Percentiles rank a stretch among this genome's conserved stretches.
These are phyloP conservation scores for Linnemannia zychae DNA, from an alignment of 192 early-diverging fungal genomes.

Conservation along the genomic window DNA sequence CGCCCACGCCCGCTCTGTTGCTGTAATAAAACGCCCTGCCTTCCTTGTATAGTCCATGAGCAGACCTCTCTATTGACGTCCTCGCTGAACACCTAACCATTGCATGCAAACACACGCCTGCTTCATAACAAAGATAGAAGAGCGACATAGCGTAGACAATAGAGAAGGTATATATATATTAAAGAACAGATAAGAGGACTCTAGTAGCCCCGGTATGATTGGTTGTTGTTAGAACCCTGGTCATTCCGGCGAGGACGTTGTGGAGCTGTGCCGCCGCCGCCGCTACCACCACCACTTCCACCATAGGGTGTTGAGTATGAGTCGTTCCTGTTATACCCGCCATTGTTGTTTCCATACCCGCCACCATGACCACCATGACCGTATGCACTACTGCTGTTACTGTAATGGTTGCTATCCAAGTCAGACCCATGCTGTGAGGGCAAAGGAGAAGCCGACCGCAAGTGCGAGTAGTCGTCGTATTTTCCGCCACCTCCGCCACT, in stretches of 20 bases:
- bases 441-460: slow-evolving; percentile 31
- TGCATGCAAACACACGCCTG: not conserved
- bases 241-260: slow-evolving; percentile 36
- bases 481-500: slow-evolving; percentile 1
- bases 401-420: slow-evolving; percentile 27
- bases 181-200: not conserved
- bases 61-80: no score
- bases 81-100: no score
- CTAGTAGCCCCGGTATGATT: slow-evolving; percentile 2
- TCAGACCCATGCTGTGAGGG: slow-evolving; percentile 47
- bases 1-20: slow-evolving; percentile 13
- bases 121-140: not conserved
- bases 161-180: not conserved
- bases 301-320: not conserved
- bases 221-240: not conserved
- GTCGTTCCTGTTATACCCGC: slow-evolving; percentile 6
- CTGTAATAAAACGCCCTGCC: no score
- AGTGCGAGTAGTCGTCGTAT: slow-evolving; percentile 20
- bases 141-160: not conserved
- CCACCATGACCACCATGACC: not conserved
- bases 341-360: not conserved
- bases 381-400: slow-evolving; percentile 7
- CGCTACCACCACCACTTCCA: slow-evolving; percentile 5
- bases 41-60: not conserved
- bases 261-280: not conserved